phyloP scores from a whole-genome alignment of 139 green algal species.

The Micromonas commoda region DNA sequence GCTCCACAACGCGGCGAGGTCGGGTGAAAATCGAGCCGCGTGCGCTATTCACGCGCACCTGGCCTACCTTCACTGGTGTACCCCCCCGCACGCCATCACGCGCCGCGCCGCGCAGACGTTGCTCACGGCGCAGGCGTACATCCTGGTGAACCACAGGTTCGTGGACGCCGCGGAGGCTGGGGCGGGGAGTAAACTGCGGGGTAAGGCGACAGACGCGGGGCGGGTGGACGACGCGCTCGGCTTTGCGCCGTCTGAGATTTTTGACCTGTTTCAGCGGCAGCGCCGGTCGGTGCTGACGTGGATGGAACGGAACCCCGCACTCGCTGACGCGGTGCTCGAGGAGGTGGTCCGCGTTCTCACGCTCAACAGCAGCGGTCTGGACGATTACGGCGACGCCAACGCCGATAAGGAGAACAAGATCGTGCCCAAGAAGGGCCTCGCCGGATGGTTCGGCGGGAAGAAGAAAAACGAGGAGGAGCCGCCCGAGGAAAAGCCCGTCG shows the following conservation, averaged over 20 bases:
- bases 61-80: constrained; percentile 21
- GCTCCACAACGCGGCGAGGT: background rate
- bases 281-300: constrained; percentile 15
- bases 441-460: no score
- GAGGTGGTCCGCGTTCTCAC: constrained; percentile 26
- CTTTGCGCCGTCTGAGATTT: constrained; percentile 30
- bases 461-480: background rate
- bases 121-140: constrained; percentile 29
- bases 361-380: constrained; percentile 1
- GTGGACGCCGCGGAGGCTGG: background rate
- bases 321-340: constrained; percentile 17
- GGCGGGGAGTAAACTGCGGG: background rate
- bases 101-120: background rate
- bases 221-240: background rate
- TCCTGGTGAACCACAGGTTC: constrained; percentile 28
- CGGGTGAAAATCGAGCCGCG: background rate
- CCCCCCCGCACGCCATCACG: background rate
- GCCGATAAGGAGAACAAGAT: constrained; percentile 4
- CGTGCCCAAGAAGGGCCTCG: no score
- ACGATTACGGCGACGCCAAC: background rate
- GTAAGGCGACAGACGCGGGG: background rate
- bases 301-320: constrained; percentile 11
- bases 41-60: constrained; percentile 30
- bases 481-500: background rate
- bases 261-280: constrained; percentile 33